These are phyloP conservation scores for Ulvella scutata DNA, from an alignment of 139 green algal species.

Conservation along the genomic window DNA sequence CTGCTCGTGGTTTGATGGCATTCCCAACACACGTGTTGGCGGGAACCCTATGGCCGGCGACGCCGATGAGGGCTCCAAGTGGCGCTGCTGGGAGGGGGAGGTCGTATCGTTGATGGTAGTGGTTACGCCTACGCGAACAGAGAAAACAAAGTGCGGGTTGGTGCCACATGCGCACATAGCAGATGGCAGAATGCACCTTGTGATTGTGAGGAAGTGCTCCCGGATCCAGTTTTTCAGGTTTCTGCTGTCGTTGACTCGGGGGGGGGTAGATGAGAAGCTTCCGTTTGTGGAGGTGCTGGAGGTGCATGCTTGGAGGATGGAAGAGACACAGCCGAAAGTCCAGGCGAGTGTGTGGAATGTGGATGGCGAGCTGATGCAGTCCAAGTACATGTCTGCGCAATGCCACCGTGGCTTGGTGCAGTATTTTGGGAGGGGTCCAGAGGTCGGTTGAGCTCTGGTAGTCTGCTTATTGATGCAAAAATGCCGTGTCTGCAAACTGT, in stretches of 20 bases:
- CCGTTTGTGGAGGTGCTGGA: constrained; percentile 21
- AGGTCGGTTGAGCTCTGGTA: no score
- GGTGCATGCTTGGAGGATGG: constrained; percentile 13
- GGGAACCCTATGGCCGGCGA: background rate
- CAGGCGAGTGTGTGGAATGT: constrained; percentile 57
- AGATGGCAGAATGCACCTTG: constrained; percentile 57
- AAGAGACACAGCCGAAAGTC: background rate
- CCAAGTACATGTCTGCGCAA: constrained; percentile 5
- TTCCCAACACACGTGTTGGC: background rate
- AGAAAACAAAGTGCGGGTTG: constrained; percentile 53
- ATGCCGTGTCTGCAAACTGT: no score
- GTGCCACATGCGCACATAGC: constrained; percentile 46
- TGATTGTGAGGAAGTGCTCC: constrained; percentile 46
- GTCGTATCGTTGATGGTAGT: constrained; percentile 55
- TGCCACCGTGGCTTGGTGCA: constrained; percentile 34
- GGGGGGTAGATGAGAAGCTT: constrained; percentile 18
- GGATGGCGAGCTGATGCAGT: constrained; percentile 53
- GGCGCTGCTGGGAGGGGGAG: constrained; percentile 23
- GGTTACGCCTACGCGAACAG: constrained; percentile 54
- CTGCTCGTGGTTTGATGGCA: background rate
- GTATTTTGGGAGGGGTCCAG: constrained; percentile 56
- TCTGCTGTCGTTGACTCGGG: constrained; percentile 31
- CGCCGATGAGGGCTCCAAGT: background rate
- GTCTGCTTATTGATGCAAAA: no score
- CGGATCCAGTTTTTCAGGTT: constrained; percentile 53